Conservation (phyloP, 2,329 filamentous ascomycete species). For the Rutstroemia sp. region DNA sequence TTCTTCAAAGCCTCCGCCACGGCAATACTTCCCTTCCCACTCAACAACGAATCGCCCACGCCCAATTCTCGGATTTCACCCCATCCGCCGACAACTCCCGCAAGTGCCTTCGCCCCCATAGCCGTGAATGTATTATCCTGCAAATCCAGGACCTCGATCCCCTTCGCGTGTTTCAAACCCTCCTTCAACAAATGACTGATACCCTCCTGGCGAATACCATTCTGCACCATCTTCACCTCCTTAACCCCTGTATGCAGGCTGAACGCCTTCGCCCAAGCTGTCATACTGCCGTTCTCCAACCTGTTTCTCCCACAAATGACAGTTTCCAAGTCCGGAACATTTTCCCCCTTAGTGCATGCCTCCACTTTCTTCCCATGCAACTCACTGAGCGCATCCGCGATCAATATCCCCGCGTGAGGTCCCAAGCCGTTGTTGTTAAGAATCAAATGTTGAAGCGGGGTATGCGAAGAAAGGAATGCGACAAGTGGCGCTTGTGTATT, state of each 20-base stretch:
- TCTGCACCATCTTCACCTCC: slow-evolving; percentile 94
- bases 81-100: slow-evolving; percentile 70
- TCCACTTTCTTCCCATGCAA: slow-evolving; percentile 80
- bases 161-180: slow-evolving; percentile 63
- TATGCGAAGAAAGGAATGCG: slow-evolving; percentile 81
- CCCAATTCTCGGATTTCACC: slow-evolving; percentile 71
- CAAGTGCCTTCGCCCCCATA: slow-evolving; percentile 69
- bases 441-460: slow-evolving; percentile 86
- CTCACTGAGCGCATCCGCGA: slow-evolving; percentile 78
- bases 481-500: slow-evolving; percentile 91
- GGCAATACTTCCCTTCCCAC: slow-evolving; percentile 66
- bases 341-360: slow-evolving; percentile 61
- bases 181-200: slow-evolving; percentile 74
- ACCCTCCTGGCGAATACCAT: slow-evolving; percentile 91
- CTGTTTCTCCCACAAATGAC: slow-evolving; percentile 94
- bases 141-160: slow-evolving; percentile 73
- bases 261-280: slow-evolving; percentile 84
- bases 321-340: slow-evolving; percentile 83
- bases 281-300: slow-evolving; percentile 93
- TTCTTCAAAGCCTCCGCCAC: slow-evolving; percentile 66
- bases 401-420: slow-evolving; percentile 78
- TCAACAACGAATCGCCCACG: slow-evolving; percentile 80
- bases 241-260: slow-evolving; percentile 75
- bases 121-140: slow-evolving; percentile 97
- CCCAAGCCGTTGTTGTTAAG: slow-evolving; percentile 98